A percentile compares a stretch with the other conserved stretches of the same genome.
These are phyloP conservation scores for Phytophthora chlamydospora DNA, from an alignment of 352 stramenopile species.

Conservation along the genomic window DNA sequence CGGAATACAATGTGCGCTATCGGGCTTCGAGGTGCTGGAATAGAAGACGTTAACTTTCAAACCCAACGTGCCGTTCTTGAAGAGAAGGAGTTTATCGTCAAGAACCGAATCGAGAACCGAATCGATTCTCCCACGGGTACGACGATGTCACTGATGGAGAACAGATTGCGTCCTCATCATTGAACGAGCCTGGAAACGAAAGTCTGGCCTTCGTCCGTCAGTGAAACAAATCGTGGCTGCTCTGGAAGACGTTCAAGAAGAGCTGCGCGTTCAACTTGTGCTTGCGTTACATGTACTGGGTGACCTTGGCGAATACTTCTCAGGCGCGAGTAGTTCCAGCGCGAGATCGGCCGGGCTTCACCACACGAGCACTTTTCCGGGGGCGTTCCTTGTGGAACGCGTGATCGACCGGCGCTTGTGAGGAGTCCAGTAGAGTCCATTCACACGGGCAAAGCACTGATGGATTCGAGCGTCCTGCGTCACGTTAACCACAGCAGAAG, in stretches of 20 bases:
- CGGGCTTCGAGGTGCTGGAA: slow-evolving; percentile 40
- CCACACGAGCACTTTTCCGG: slow-evolving; percentile 13
- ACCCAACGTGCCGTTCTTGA: slow-evolving; percentile 15
- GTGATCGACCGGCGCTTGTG: slow-evolving; percentile 46
- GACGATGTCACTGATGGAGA: slow-evolving; percentile 13
- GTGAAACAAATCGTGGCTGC: slow-evolving; percentile 33
- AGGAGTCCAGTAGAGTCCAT: slow-evolving; percentile 42
- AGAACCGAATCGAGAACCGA: background rate
- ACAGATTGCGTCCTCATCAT: slow-evolving; percentile 38
- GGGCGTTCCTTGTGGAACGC: slow-evolving; percentile 31
- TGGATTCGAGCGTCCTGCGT: slow-evolving; percentile 63
- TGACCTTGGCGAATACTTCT: slow-evolving; percentile 13
- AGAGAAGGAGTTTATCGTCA: slow-evolving; percentile 7
- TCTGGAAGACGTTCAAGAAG: slow-evolving; percentile 44
- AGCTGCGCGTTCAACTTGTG: slow-evolving; percentile 32
- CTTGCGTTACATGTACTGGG: slow-evolving; percentile 27
- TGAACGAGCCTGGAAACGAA: slow-evolving; percentile 36
- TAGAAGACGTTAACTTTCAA: slow-evolving; percentile 1
- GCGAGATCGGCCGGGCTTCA: slow-evolving; percentile 2
- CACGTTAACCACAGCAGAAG: slow-evolving; percentile 52
- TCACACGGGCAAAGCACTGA: slow-evolving; percentile 64
- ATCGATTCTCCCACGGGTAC: slow-evolving; percentile 18
- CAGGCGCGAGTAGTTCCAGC: slow-evolving; percentile 4
- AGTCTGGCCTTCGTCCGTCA: slow-evolving; percentile 36
- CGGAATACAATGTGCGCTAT: slow-evolving; percentile 38